phyloP scores from a whole-genome alignment of 768 basidiomycete species.

The Kwoniella mangroviensis region DNA sequence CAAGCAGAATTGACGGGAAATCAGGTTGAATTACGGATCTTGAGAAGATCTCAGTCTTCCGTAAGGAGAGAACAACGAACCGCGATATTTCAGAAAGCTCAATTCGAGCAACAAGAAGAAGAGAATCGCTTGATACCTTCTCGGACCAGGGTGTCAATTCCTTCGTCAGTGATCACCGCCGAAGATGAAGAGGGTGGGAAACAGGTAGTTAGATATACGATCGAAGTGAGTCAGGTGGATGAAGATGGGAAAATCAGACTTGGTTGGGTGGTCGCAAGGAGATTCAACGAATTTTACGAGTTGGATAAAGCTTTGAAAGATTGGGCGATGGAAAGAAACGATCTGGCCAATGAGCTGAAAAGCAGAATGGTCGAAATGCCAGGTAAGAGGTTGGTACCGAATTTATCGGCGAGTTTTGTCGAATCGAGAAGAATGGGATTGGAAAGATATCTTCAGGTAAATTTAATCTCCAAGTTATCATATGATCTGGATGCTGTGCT shows the following conservation, averaged over 20 bases:
- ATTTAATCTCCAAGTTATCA: slow-evolving; percentile 31
- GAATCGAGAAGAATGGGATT: slow-evolving; percentile 76
- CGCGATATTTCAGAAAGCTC: slow-evolving; percentile 83
- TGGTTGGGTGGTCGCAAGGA: slow-evolving; percentile 89
- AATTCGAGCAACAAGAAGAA: slow-evolving; percentile 93
- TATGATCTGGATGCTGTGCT: background rate
- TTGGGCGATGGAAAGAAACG: slow-evolving; percentile 48
- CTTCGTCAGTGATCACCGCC: slow-evolving; percentile 73
- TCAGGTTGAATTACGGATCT: slow-evolving; percentile 78
- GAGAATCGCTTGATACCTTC: slow-evolving; percentile 84
- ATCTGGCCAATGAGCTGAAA: slow-evolving; percentile 60
- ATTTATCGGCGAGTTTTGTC: slow-evolving; percentile 84
- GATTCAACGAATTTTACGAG: slow-evolving; percentile 92
- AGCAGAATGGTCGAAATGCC: slow-evolving; percentile 82
- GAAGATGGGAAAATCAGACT: slow-evolving; percentile 71
- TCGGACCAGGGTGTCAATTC: slow-evolving; percentile 80
- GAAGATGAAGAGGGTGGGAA: slow-evolving; percentile 76
- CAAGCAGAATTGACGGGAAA: slow-evolving; percentile 95
- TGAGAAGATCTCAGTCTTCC: slow-evolving; percentile 78
- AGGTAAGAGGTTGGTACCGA: slow-evolving; percentile 85
- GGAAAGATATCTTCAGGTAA: slow-evolving; percentile 89
- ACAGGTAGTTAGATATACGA: slow-evolving; percentile 85
- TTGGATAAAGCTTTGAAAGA: slow-evolving; percentile 87
- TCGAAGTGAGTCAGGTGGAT: slow-evolving; percentile 89
- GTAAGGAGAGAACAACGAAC: slow-evolving; percentile 82